phyloP scores from a whole-genome alignment of 202 grass and related monocot species.

The Setaria italica region DNA sequence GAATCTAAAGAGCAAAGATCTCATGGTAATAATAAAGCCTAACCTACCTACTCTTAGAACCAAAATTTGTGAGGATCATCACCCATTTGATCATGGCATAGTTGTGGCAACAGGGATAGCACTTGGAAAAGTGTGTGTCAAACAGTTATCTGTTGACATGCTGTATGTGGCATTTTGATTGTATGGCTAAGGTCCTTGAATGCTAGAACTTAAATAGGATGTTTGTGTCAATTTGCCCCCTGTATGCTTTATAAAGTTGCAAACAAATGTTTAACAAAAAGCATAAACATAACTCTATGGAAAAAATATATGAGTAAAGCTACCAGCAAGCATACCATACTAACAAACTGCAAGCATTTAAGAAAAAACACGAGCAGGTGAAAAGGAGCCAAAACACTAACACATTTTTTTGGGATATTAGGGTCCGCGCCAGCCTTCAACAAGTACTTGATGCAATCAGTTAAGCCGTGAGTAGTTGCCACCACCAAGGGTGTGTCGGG shows the following conservation, averaged over 20 bases:
- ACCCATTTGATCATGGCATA: not conserved
- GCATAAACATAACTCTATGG: not conserved
- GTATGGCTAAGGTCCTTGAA: not conserved
- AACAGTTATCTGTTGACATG: not conserved
- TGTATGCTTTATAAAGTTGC: too few relatives aligned
- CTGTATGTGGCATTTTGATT: not conserved
- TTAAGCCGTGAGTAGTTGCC: constrained; percentile 41
- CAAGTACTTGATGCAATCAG: constrained; percentile 44
- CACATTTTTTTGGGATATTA: constrained; percentile 42
- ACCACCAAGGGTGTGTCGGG: constrained; percentile 51
- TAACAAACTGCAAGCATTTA: not conserved
- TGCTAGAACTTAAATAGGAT: too few relatives aligned
- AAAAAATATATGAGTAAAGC: too few relatives aligned
- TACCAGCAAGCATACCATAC: not conserved
- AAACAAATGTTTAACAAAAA: not conserved
- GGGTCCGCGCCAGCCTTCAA: constrained; percentile 46
- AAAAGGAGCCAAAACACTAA: constrained; percentile 24
- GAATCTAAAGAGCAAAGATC: not conserved
- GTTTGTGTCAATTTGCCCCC: too few relatives aligned
- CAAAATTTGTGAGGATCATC: not conserved
- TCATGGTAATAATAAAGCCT: too few relatives aligned
- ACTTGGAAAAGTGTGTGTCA: not conserved
- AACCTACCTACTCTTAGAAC: not conserved
- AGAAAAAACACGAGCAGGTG: not conserved
- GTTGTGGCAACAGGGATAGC: not conserved